A percentile compares a stretch with the other conserved stretches of the same genome.
Evolutionary conservation across 768 basidiomycete genomes (phyloP).

Genomic region (Cystobasidium tubakii): DNA sequence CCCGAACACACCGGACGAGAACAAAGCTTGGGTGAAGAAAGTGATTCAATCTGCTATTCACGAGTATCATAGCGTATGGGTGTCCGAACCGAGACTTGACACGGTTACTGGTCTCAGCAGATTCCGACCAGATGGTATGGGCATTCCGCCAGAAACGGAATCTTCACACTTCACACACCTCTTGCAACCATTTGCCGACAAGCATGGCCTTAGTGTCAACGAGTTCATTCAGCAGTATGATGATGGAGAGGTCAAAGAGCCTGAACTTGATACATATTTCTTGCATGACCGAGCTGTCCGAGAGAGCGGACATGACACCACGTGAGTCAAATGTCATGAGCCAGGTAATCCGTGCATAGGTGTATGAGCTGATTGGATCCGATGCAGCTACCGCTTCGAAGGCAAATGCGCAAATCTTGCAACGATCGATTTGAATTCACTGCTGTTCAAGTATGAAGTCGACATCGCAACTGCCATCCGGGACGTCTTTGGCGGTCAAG

Average conservation of each 20-base stretch:
- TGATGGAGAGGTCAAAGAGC: slow-evolving; percentile 71
- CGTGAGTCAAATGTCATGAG: too few relatives aligned
- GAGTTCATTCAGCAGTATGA: slow-evolving; percentile 98
- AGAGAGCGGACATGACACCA: slow-evolving; percentile 66
- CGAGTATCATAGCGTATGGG: slow-evolving; percentile 98
- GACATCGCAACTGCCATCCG: slow-evolving; percentile 97
- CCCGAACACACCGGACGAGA: slow-evolving; percentile 68
- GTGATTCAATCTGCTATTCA: slow-evolving; percentile 97
- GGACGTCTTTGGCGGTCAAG: slow-evolving; percentile 85
- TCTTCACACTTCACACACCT: slow-evolving; percentile 97
- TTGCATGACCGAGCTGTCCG: slow-evolving; percentile 88
- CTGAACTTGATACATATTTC: slow-evolving; percentile 92
- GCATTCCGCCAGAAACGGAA: slow-evolving; percentile 97
- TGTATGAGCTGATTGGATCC: too few relatives aligned
- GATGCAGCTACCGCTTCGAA: slow-evolving; percentile 95
- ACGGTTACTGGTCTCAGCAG: slow-evolving; percentile 88
- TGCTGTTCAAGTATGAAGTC: slow-evolving; percentile 96
- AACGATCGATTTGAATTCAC: slow-evolving; percentile 88
- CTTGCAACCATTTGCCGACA: slow-evolving; percentile 85
- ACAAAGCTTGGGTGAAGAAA: slow-evolving; percentile 85
- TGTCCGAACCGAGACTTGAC: slow-evolving; percentile 87
- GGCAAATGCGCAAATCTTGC: slow-evolving; percentile 94
- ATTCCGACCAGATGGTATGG: slow-evolving; percentile 85
- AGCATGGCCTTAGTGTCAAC: slow-evolving; percentile 83
- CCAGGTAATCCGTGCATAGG: too few relatives aligned